phyloP scores from a whole-genome alignment of 176 grass and related monocot genomes.

The Oryza meridionalis region DNA sequence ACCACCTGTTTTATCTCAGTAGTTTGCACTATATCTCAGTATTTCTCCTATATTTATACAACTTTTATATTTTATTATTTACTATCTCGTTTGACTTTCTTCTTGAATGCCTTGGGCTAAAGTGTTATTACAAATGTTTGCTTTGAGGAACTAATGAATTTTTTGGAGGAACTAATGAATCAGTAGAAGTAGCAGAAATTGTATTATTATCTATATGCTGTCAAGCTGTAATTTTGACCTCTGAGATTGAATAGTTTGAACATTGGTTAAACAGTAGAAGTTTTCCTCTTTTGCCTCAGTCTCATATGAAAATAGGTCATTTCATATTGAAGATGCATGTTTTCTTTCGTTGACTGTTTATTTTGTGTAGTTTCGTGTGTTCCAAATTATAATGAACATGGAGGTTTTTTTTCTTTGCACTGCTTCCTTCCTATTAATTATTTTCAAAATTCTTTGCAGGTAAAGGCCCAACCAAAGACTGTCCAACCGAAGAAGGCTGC shows the following conservation, averaged over 20 bases:
- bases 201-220: background rate
- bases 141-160: background rate
- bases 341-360: background rate
- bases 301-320: background rate
- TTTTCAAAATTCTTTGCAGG: constrained; percentile 38
- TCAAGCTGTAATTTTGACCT: background rate
- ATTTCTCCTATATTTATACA: background rate
- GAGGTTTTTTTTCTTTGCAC: background rate
- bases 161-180: background rate
- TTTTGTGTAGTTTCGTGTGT: background rate
- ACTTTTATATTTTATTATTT: background rate
- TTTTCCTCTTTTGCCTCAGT: background rate
- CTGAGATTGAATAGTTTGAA: background rate
- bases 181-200: background rate
- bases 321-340: background rate
- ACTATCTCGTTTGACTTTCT: background rate
- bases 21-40: background rate
- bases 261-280: background rate
- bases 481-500: constrained; percentile 49
- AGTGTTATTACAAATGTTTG: background rate
- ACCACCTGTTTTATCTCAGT: background rate
- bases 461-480: constrained; percentile 58
- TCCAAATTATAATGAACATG: background rate
- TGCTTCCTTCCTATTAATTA: background rate
- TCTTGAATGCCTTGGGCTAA: background rate